Percentiles rank a stretch among this genome's conserved stretches.
phyloP scores from a whole-genome alignment of 805 yeast species.

The Candida silvicultrix region DNA sequence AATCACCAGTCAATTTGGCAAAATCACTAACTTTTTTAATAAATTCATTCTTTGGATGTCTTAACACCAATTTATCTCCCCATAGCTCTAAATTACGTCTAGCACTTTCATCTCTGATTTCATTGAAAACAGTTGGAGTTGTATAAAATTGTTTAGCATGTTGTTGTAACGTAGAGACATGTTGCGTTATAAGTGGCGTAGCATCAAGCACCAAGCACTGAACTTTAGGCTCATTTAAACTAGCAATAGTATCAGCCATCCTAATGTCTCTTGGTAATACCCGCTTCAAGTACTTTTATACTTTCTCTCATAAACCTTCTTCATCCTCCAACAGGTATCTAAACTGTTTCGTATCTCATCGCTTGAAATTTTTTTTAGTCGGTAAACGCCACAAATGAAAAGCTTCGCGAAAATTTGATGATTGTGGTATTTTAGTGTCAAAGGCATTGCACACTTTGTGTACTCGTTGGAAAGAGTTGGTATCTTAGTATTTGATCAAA shows the following conservation, averaged over 20 bases:
- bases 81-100: conserved; percentile 74
- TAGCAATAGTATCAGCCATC: background rate
- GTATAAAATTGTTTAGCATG: conserved; percentile 73
- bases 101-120: conserved; percentile 81
- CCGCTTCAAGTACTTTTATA: no score
- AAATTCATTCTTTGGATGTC: conserved; percentile 69
- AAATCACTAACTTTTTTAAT: conserved; percentile 66
- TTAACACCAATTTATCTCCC: conserved; percentile 62
- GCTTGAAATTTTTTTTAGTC: background rate
- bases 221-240: conserved; percentile 8
- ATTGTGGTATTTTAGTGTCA: background rate
- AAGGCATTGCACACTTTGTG: no score
- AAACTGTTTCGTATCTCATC: background rate
- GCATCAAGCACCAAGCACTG: conserved; percentile 77
- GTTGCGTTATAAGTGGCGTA: conserved; percentile 85
- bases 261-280: no score
- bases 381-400: background rate
- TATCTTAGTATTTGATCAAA: no score
- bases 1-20: conserved; percentile 89
- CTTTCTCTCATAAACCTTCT: no score
- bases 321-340: background rate
- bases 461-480: no score
- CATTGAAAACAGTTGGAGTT: conserved; percentile 86
- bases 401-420: background rate
- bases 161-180: conserved; percentile 65